phyloP scores from a whole-genome alignment of 805 yeast species.

The Cyberlindnera misumaiensis region DNA sequence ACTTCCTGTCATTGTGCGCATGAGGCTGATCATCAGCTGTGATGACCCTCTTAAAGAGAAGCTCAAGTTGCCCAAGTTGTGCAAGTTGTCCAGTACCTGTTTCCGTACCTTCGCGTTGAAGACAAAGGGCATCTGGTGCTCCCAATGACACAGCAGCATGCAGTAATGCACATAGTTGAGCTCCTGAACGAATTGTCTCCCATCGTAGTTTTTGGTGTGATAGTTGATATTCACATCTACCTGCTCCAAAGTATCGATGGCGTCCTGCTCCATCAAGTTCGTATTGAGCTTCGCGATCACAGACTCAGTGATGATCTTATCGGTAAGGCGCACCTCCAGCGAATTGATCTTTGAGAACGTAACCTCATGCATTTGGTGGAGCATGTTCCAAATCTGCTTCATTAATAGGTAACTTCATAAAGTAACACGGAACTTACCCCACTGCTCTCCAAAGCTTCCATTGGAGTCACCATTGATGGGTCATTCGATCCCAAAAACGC shows the following conservation, averaged over 20 bases:
- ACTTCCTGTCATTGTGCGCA: conserved; percentile 5
- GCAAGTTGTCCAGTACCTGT: conserved; percentile 17
- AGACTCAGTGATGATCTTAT: conserved; percentile 6
- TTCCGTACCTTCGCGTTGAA: conserved; percentile 23
- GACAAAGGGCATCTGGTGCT: conserved; percentile 28
- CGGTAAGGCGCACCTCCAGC: conserved; percentile 7
- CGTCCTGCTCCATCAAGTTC: conserved; percentile 3
- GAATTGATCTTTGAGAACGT: conserved; percentile 8
- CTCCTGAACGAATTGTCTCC: conserved; percentile 1
- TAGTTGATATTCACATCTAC: conserved; percentile 6
- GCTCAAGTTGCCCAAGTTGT: conserved; percentile 22
- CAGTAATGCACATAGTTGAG: conserved; percentile 8
- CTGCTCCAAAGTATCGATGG: conserved; percentile 2
- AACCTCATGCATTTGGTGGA: conserved; percentile 4
- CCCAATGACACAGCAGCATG: conserved; percentile 20
- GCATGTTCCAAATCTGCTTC: conserved; percentile 2
- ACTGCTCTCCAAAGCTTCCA: conserved; percentile 3
- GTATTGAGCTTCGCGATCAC: conserved; percentile 5
- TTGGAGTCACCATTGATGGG: conserved; percentile 4
- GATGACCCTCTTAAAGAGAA: conserved; percentile 21
- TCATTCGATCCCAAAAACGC: conserved; percentile 7
- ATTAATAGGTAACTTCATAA: not conserved
- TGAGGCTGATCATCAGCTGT: conserved; percentile 16
- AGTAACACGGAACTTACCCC: not conserved
- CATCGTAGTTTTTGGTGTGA: conserved; percentile 4